Conservation (phyloP, 768 basidiomycete species). For the Termitomyces sp. region DNA sequence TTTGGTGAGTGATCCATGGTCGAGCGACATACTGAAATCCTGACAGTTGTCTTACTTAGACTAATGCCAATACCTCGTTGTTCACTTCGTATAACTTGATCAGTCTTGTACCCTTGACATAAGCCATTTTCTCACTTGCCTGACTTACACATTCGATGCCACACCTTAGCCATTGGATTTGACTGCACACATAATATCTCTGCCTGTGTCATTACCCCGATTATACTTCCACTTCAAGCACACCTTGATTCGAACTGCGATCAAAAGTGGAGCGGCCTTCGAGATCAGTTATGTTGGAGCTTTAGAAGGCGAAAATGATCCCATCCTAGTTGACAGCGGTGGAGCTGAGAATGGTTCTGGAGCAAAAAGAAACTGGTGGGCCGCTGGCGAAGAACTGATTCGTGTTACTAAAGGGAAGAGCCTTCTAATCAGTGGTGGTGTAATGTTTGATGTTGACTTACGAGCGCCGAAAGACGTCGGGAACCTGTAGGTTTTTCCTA, state of each 20-base stretch:
- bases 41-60: constrained; percentile 41
- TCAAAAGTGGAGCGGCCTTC: constrained; percentile 80
- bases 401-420: constrained; percentile 81
- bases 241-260: constrained; percentile 75
- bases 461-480: constrained; percentile 70
- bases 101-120: constrained; percentile 70
- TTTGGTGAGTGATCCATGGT: constrained; percentile 43
- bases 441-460: constrained; percentile 54
- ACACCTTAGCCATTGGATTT: too few species aligned
- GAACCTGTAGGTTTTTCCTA: constrained; percentile 57
- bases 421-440: constrained; percentile 69
- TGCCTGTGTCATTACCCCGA: constrained; percentile 75
- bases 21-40: neutral
- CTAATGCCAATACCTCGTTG: constrained; percentile 60
- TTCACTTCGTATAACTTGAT: constrained; percentile 74
- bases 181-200: constrained; percentile 76
- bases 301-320: constrained; percentile 57
- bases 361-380: constrained; percentile 84
- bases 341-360: constrained; percentile 48
- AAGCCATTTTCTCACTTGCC: constrained; percentile 69
- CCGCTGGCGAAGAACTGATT: constrained; percentile 67
- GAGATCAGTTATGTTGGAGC: constrained; percentile 79
- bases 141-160: constrained; percentile 79
- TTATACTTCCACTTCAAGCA: constrained; percentile 82
- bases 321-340: constrained; percentile 38